These are phyloP conservation scores for Calonectria hawksworthii DNA, from an alignment of 2,329 filamentous ascomycete genomes.

Conservation along the genomic window DNA sequence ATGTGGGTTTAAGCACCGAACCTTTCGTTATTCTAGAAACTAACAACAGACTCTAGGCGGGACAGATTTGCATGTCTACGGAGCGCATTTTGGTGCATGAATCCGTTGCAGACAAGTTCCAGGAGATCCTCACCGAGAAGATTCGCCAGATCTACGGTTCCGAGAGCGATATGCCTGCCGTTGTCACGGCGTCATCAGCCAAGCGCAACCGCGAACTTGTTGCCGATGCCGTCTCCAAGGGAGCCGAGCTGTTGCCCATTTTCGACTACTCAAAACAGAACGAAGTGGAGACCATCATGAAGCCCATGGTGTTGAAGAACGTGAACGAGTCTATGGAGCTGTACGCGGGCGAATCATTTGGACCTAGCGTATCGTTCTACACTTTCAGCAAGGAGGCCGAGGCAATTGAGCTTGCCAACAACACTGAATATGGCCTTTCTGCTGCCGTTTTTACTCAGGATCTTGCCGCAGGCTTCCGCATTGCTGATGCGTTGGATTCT, in stretches of 20 bases:
- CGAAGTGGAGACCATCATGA: slow-evolving; percentile 19
- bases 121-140: slow-evolving; percentile 4
- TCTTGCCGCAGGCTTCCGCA: slow-evolving; percentile 66
- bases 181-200: slow-evolving; percentile 21
- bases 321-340: slow-evolving; percentile 18
- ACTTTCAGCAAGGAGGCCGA: slow-evolving; percentile 54
- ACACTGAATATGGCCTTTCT: slow-evolving; percentile 81
- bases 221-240: slow-evolving; percentile 22
- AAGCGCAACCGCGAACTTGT: slow-evolving; percentile 22
- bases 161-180: slow-evolving; percentile 5
- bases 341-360: slow-evolving; percentile 27
- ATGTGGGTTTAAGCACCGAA: slow-evolving; percentile 16
- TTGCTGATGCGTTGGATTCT: slow-evolving; percentile 72
- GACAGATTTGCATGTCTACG: slow-evolving; percentile 89
- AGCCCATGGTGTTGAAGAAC: slow-evolving; percentile 13
- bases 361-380: slow-evolving; percentile 27
- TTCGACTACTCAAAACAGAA: slow-evolving; percentile 7
- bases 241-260: slow-evolving; percentile 15
- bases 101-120: slow-evolving; percentile 17
- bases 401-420: slow-evolving; percentile 81
- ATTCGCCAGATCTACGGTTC: slow-evolving; percentile 17
- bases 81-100: slow-evolving; percentile 29
- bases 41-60: slow-evolving; percentile 48
- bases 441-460: slow-evolving; percentile 79
- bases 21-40: background rate